Conservation (phyloP, 495 filamentous ascomycete genomes). For the Aspergillus nanangensis region DNA sequence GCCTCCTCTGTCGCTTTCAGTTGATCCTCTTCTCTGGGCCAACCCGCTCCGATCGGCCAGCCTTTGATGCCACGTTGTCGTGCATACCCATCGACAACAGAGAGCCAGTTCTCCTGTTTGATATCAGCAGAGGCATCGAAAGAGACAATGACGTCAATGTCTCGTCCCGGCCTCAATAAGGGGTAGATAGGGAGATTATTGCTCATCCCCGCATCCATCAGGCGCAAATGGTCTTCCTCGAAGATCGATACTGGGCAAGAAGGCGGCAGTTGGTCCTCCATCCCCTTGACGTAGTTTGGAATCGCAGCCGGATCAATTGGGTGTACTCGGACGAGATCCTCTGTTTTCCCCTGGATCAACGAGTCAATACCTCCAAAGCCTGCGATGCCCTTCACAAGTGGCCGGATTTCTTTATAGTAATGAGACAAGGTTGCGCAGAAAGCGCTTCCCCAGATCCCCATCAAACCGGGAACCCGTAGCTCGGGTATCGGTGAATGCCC, state of each 20-base stretch:
- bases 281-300: constrained; percentile 80
- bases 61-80: constrained; percentile 82
- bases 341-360: constrained; percentile 76
- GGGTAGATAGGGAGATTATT: constrained; percentile 97
- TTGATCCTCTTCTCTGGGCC: constrained; percentile 62
- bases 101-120: constrained; percentile 88
- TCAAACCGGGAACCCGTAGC: constrained; percentile 68
- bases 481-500: constrained; percentile 69
- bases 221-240: constrained; percentile 63
- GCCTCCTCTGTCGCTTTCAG: constrained; percentile 52
- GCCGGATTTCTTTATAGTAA: constrained; percentile 90
- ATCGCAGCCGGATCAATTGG: constrained; percentile 85
- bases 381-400: constrained; percentile 64
- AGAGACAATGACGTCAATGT: constrained; percentile 86
- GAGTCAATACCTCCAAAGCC: constrained; percentile 77
- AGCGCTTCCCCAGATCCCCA: constrained; percentile 92
- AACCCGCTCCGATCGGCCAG: constrained; percentile 89
- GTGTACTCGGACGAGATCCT: constrained; percentile 83
- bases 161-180: constrained; percentile 76
- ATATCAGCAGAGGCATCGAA: constrained; percentile 85
- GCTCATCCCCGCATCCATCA: constrained; percentile 98
- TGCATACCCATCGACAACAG: constrained; percentile 87
- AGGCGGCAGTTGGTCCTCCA: constrained; percentile 67
- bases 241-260: constrained; percentile 73
- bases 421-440: constrained; percentile 94